phyloP scores from a whole-genome alignment of 345 rosid species.

The Rhodamnia rubescens region DNA sequence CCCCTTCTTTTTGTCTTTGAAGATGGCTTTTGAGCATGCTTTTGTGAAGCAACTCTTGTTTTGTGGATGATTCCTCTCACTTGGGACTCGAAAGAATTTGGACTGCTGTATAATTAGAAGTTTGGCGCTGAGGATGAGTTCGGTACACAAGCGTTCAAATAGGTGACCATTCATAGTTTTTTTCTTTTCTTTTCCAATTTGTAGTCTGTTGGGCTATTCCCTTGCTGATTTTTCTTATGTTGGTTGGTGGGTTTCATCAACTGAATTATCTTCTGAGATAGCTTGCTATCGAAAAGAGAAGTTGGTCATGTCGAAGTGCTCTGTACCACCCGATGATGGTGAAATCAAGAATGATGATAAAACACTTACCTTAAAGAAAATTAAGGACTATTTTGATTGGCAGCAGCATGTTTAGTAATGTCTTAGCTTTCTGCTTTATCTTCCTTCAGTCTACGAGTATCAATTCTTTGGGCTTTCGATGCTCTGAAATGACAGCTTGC shows the following conservation, averaged over 20 bases:
- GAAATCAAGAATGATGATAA: slow-evolving; percentile 57
- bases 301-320: slow-evolving; percentile 68
- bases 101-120: slow-evolving; percentile 15
- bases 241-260: not conserved
- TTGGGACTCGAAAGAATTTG: slow-evolving; percentile 38
- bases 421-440: not conserved
- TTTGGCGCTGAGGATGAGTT: slow-evolving; percentile 40
- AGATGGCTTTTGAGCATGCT: not conserved
- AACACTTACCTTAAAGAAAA: not conserved
- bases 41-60: not conserved
- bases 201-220: slow-evolving; percentile 14
- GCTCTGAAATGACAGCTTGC: slow-evolving; percentile 46
- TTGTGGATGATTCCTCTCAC: slow-evolving; percentile 9
- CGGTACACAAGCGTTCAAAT: slow-evolving; percentile 67
- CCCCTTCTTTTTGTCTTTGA: not conserved
- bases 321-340: slow-evolving; percentile 64
- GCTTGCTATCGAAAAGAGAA: not conserved
- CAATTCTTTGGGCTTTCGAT: slow-evolving; percentile 18
- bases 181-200: slow-evolving; percentile 2
- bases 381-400: slow-evolving; percentile 12
- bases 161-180: slow-evolving; percentile 33
- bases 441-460: slow-evolving; percentile 5
- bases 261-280: not conserved
- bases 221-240: not conserved
- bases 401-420: not conserved